Base-by-base conservation (phyloP, 345 rosid genomes). In the Nephelium lappaceum region DNA sequence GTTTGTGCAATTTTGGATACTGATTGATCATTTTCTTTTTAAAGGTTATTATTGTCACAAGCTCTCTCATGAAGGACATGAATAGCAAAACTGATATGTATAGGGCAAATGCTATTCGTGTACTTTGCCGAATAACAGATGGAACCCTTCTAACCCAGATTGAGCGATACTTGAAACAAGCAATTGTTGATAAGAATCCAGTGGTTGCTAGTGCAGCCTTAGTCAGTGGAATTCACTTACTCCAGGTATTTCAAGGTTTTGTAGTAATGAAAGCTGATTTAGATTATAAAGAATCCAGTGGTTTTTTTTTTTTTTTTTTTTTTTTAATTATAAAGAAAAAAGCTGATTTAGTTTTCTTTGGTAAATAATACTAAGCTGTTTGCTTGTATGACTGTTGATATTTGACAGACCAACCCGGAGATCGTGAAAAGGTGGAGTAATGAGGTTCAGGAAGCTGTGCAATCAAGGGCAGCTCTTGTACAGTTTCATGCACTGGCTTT, bases 61-160 rank as follows among this genome's bases (percentile, higher is more conserved):
- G 98, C 89, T 96, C 97, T 69, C 89, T 96, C 7, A 94, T 96
- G 99, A 96, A 93, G 87, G 99, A 96, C 87, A 96, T 94, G 99
- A 96, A 87, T 79, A 93, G 99, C 89, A 96, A 94, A 88, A 96
- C 95, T 19, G 99, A 96, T 82, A 93, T 91, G 98, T 96, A 94
- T 77, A 92, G 97, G 68, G 98, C 98, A 51, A 96, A 96, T 89
- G 98, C 98, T 71, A 96, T 96, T 69, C 95, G 99, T 81, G 98
- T 96, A 78, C 97, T 96, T 81, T 96, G 99, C 79, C 94, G 87
- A 64, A 96, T 96, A 70, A 94, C 91, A 27, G 99, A 96, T 60
- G 98, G 99, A 79, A 89, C 97, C 60, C 97, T 96, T 75, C 91
- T 96, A 21, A 87, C 97, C 78, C 99, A 96, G 74, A 93, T 94